phyloP scores from a whole-genome alignment of 1,284 basidiomycete genomes.

The Leccinum fuscescens region DNA sequence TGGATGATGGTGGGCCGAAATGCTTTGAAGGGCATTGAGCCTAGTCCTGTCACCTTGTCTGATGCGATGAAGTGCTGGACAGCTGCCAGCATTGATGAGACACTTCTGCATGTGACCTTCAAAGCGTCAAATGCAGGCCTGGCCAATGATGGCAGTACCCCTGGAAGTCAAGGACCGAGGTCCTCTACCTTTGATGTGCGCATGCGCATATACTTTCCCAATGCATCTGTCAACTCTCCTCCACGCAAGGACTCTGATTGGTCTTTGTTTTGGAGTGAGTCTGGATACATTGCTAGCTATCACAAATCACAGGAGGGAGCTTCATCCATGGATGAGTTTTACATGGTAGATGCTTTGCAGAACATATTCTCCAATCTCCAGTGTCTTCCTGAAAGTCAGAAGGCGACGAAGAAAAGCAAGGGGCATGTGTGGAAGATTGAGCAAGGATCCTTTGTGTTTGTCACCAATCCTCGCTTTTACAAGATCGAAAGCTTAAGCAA shows the following conservation, averaged over 20 bases:
- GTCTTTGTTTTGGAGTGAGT: neutral
- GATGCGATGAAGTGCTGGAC: constrained; percentile 15
- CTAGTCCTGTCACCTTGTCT: neutral
- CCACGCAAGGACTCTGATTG: neutral
- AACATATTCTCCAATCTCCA: too few species aligned
- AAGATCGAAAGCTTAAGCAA: too few species aligned
- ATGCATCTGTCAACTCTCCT: too few species aligned
- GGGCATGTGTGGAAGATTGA: too few species aligned
- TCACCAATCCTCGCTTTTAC: too few species aligned
- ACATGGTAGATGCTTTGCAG: too few species aligned
- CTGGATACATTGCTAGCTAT: too few species aligned
- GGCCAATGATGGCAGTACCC: neutral
- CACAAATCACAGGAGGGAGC: too few species aligned
- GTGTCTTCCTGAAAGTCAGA: too few species aligned
- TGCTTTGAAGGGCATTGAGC: constrained; percentile 4
- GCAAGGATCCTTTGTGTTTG: too few species aligned
- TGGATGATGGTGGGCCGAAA: constrained; percentile 10
- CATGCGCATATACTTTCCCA: constrained; percentile 7
- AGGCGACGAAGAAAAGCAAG: too few species aligned
- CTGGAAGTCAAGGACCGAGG: neutral
- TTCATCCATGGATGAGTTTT: too few species aligned
- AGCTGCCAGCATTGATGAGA: constrained; percentile 4
- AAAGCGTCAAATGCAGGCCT: constrained; percentile 6
- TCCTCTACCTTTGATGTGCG: neutral
- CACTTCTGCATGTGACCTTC: neutral